Base-by-base conservation (phyloP, 345 rosid species). In the Citrus sinensis region DNA sequence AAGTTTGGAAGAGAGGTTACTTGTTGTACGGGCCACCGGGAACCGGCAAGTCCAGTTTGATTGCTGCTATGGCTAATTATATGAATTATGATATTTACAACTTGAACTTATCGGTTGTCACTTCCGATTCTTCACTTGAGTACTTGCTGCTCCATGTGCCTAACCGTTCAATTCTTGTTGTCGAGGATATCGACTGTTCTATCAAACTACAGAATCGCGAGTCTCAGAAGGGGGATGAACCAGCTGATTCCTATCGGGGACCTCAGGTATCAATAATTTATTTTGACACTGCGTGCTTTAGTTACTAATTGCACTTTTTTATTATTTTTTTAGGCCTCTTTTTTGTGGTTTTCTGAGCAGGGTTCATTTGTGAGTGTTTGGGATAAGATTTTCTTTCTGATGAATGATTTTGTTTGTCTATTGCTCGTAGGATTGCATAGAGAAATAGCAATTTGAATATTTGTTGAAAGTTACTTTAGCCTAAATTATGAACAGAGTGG, bases 101-200 rank as follows among this genome's bases (percentile, higher is more conserved):
- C 71, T 46, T 86, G 82, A 83, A 86, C 51, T 69, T 84, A 22
- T 78, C 86, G 0, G 73, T 74, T 19, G 82, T 86, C 10, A 29
- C 9, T 11, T 75, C 83, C 9, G 87, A 88, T 27, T 79, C 87
- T 19, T 14, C 67, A 1, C 83, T 88, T 1, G 83, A 82, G 75
- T 29, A 62, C 56, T 63, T 86, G 71, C n/a, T 86, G 78, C 85
- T 83, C 42, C 87, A 81, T 39, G 80, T 83, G 76, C 80, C 86
- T 16, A 84, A 78, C 60, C 86, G 86, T 19, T 85, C 89, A 1
- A 84, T 87, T 37, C 83, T 88, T 35, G 88, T 88, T 24, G 76
- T 88, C 30, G 91, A 88, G 62, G 89, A 88, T 62, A 82, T 88
- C 17, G 91, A 88, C 46, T 85, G 87, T 61, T 85, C 81, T n/a